Conservation (phyloP, 2,329 filamentous ascomycete species). For the Chrysoporthe austroafricana region DNA sequence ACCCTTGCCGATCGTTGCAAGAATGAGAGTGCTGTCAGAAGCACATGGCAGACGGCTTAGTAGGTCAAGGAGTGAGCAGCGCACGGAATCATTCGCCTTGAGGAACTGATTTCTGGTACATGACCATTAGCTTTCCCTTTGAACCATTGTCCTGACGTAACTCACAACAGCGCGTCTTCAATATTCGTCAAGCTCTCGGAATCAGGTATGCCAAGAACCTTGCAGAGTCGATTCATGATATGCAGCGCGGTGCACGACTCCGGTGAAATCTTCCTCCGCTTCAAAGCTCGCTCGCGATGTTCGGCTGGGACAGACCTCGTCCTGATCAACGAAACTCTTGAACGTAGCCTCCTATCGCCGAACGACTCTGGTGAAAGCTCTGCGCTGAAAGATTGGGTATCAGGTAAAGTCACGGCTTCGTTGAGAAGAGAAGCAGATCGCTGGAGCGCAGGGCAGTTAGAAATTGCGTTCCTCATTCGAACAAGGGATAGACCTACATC, state of each 20-base stretch:
- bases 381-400: constrained; percentile 10
- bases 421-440: constrained; percentile 19
- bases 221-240: constrained; percentile 17
- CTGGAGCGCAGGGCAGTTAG: constrained; percentile 5
- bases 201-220: constrained; percentile 9
- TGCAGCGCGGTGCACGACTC: constrained; percentile 5
- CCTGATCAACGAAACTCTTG: constrained; percentile 13
- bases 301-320: constrained; percentile 7
- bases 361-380: constrained; percentile 18
- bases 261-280: constrained; percentile 17
- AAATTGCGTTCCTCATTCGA: constrained; percentile 1
- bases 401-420: constrained; percentile 12
- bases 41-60: constrained; percentile 64
- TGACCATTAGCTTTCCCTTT: constrained; percentile 2
- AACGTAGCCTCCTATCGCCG: constrained; percentile 18
- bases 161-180: constrained; percentile 23
- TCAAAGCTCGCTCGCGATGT: constrained; percentile 10
- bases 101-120: constrained; percentile 30
- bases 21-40: constrained; percentile 49
- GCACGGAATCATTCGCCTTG: constrained; percentile 29
- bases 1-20: constrained; percentile 23
- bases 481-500: constrained; percentile 19
- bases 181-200: constrained; percentile 11
- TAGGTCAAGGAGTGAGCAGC: constrained; percentile 41
- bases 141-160: neutral